Conservation (phyloP, 805 yeast species). For the Myxozyma melibiosi region DNA sequence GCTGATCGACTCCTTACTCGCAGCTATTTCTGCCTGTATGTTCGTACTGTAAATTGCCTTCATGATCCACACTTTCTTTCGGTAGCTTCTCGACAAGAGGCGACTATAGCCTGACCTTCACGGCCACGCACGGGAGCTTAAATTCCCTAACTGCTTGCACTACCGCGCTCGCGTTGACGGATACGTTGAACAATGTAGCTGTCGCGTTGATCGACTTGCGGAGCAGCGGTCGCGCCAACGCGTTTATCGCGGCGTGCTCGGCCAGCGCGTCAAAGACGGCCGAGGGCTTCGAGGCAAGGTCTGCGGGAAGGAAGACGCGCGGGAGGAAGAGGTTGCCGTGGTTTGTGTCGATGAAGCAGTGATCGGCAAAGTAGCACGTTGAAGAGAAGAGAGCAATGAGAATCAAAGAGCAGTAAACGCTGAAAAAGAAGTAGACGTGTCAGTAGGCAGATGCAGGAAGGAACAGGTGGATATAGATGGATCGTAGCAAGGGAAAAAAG, state of each 20-base stretch:
- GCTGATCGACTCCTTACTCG: no score
- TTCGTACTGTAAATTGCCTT: not conserved
- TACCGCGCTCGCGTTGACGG: not conserved
- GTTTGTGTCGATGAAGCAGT: slow-evolving; percentile 31
- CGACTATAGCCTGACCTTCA: slow-evolving; percentile 21
- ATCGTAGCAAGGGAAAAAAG: not conserved
- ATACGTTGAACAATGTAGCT: slow-evolving; percentile 3
- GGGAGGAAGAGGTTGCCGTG: slow-evolving; percentile 30
- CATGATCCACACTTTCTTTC: not conserved
- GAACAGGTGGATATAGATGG: no score
- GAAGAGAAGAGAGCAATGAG: slow-evolving; percentile 27
- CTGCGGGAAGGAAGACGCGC: slow-evolving; percentile 25
- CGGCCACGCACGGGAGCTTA: slow-evolving; percentile 23
- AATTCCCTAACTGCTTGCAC: slow-evolving; percentile 16
- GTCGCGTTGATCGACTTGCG: not conserved
- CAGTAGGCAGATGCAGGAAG: not conserved
- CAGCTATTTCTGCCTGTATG: no score
- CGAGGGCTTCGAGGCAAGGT: slow-evolving; percentile 23
- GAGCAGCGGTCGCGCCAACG: not conserved
- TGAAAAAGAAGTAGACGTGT: not conserved
- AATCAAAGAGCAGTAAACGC: slow-evolving; percentile 33
- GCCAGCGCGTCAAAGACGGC: slow-evolving; percentile 26
- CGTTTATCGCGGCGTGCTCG: slow-evolving; percentile 20
- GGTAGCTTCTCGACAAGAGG: not conserved
- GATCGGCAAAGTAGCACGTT: slow-evolving; percentile 28